Conservation (phyloP, 2,329 filamentous ascomycete genomes). For the Hypoxylon sp. region DNA sequence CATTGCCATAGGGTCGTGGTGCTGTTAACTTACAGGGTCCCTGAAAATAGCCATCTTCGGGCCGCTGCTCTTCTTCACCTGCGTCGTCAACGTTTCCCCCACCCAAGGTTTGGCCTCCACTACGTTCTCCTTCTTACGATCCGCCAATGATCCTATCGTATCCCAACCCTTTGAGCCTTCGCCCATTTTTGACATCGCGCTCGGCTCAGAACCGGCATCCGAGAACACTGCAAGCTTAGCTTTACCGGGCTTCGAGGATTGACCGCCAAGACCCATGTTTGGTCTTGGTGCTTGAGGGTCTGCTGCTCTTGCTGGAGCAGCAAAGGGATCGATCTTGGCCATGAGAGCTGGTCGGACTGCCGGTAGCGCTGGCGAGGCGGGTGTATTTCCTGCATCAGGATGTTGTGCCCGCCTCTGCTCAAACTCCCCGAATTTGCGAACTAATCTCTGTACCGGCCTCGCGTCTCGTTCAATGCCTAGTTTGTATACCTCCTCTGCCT, state of each 20-base stretch:
- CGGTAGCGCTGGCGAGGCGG: conserved; percentile 89
- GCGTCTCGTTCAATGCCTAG: conserved; percentile 92
- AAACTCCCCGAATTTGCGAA: conserved; percentile 94
- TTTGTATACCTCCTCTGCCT: conserved; percentile 94
- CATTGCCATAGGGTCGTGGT: conserved; percentile 58
- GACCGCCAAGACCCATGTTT: conserved; percentile 62
- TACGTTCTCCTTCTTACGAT: conserved; percentile 94
- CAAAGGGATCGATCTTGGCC: conserved; percentile 88
- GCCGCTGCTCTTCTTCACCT: conserved; percentile 81
- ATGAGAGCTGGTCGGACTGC: conserved; percentile 85
- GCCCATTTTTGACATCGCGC: conserved; percentile 67
- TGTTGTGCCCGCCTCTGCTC: conserved; percentile 80
- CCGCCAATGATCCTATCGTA: conserved; percentile 85
- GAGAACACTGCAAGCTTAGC: conserved; percentile 94
- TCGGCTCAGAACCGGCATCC: conserved; percentile 75
- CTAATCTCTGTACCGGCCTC: conserved; percentile 81
- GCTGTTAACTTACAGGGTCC: conserved; percentile 84
- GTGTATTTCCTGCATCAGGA: conserved; percentile 73
- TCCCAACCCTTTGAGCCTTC: conserved; percentile 85
- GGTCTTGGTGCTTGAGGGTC: conserved; percentile 77
- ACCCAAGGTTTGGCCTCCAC: conserved; percentile 90
- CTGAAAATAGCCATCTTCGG: conserved; percentile 94
- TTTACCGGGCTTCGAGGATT: conserved; percentile 75
- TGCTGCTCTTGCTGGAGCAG: conserved; percentile 63
- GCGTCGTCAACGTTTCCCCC: conserved; percentile 90